These are phyloP conservation scores for Limtongia smithiae DNA, from an alignment of 805 yeast genomes.

Conservation along the genomic window DNA sequence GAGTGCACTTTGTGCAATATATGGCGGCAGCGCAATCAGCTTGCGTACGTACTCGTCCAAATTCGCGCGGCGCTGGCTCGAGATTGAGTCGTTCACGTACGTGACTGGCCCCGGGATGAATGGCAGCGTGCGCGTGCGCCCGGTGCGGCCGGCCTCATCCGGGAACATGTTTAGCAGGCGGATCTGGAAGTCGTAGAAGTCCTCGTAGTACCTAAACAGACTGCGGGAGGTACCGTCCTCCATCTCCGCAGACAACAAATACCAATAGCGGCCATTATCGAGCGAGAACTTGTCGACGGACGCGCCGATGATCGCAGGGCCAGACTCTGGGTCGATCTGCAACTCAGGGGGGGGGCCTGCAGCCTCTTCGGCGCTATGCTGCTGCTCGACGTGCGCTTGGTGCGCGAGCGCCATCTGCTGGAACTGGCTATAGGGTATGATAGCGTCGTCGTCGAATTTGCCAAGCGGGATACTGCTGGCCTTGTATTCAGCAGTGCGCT, in stretches of 20 bases:
- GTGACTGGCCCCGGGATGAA: conserved; percentile 95
- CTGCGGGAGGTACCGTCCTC: conserved; percentile 66
- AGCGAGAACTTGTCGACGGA: conserved; percentile 74
- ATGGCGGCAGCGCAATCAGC: conserved; percentile 66
- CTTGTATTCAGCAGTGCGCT: conserved; percentile 82
- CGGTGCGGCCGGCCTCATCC: conserved; percentile 84
- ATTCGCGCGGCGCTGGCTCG: conserved; percentile 53
- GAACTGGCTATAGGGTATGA: conserved; percentile 13
- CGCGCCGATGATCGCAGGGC: conserved; percentile 51
- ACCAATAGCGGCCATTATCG: conserved; percentile 88
- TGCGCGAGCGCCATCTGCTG: conserved; percentile 19
- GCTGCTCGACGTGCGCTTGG: conserved; percentile 9
- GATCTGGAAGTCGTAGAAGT: conserved; percentile 91
- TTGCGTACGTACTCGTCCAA: conserved; percentile 55
- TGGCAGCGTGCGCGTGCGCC: conserved; percentile 76
- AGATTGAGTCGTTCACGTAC: conserved; percentile 75
- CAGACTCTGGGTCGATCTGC: conserved; percentile 2
- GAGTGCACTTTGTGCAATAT: conserved; percentile 43
- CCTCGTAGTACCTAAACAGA: conserved; percentile 87
- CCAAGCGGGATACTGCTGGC: conserved; percentile 81
- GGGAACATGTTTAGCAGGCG: conserved; percentile 79
- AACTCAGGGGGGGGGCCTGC: background rate
- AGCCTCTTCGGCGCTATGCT: background rate
- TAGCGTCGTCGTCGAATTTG: conserved; percentile 43
- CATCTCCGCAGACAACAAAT: conserved; percentile 62